phyloP scores from a whole-genome alignment of 148 eudicot genomes.

The Camellia sinensis region DNA sequence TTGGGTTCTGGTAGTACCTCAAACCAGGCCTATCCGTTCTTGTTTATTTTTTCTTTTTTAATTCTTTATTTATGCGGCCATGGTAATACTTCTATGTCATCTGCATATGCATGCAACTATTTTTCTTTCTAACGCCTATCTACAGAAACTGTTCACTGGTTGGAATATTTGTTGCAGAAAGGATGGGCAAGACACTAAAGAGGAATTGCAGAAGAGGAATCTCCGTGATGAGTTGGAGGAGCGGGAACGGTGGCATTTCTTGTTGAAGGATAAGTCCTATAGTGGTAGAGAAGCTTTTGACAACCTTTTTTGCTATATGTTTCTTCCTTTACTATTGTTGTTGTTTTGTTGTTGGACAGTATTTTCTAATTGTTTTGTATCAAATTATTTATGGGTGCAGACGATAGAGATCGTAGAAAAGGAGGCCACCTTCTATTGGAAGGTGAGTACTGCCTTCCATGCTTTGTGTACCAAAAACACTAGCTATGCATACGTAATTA shows the following conservation, averaged over 20 bases:
- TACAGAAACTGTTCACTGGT: background rate
- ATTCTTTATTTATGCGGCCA: background rate
- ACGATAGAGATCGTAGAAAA: slow-evolving; percentile 80
- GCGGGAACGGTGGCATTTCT: slow-evolving; percentile 77
- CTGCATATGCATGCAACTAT: background rate
- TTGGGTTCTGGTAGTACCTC: too few relatives aligned
- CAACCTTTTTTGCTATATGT: background rate
- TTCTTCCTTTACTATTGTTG: background rate
- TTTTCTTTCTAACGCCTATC: background rate
- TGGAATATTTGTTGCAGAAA: slow-evolving; percentile 37
- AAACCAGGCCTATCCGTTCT: background rate
- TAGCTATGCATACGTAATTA: background rate
- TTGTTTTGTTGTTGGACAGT: background rate
- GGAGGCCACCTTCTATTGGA: slow-evolving; percentile 71
- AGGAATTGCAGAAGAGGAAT: too few relatives aligned
- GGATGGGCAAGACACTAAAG: too few relatives aligned
- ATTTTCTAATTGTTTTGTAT: too few relatives aligned
- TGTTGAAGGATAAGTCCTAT: slow-evolving; percentile 58
- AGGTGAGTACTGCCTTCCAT: slow-evolving; percentile 41
- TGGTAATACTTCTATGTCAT: background rate
- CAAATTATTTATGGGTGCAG: slow-evolving; percentile 37
- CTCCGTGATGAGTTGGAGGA: too few relatives aligned
- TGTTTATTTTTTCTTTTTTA: background rate
- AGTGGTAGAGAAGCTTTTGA: slow-evolving; percentile 31
- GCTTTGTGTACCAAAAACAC: background rate